These are phyloP conservation scores for Articulospora tetracladia DNA, from an alignment of 495 filamentous ascomycete species.

Conservation along the genomic window DNA sequence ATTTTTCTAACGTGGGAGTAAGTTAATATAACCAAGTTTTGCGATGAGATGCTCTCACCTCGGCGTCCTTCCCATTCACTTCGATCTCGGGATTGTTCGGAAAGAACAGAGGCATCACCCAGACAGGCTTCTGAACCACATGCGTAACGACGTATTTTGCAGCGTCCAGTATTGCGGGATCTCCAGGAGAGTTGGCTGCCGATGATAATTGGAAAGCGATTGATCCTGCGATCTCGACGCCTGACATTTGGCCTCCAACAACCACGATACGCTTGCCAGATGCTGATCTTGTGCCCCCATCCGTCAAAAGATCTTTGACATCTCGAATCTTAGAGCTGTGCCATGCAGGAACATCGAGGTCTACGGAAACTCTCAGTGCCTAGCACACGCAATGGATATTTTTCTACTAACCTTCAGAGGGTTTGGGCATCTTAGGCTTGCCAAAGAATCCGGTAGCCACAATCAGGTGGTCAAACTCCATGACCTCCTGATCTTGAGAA, in stretches of 20 bases:
- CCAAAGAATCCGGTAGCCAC: conserved; percentile 78
- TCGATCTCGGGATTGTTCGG: conserved; percentile 33
- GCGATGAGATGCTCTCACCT: conserved; percentile 21
- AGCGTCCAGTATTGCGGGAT: conserved; percentile 19
- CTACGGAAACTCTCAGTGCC: too few species aligned
- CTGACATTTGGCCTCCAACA: conserved; percentile 81
- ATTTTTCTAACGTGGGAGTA: too few species aligned
- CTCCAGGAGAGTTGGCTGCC: conserved; percentile 38
- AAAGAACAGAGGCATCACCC: conserved; percentile 65
- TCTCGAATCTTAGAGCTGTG: conserved; percentile 58
- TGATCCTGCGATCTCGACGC: conserved; percentile 69
- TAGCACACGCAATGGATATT: too few species aligned
- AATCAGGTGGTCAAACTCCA: conserved; percentile 66
- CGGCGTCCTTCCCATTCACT: not conserved
- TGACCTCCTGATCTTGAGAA: conserved; percentile 7
- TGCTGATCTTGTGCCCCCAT: conserved; percentile 9
- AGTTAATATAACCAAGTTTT: too few species aligned
- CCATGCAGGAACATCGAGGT: conserved; percentile 29
- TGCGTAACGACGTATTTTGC: conserved; percentile 42
- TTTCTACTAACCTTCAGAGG: conserved; percentile 15
- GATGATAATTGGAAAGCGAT: conserved; percentile 69
- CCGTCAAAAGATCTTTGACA: conserved; percentile 31
- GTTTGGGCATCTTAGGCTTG: conserved; percentile 48
- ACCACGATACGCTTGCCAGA: conserved; percentile 62
- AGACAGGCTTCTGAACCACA: conserved; percentile 64